Conservation (phyloP, 306 rosid species). For the Purshia tridentata region DNA sequence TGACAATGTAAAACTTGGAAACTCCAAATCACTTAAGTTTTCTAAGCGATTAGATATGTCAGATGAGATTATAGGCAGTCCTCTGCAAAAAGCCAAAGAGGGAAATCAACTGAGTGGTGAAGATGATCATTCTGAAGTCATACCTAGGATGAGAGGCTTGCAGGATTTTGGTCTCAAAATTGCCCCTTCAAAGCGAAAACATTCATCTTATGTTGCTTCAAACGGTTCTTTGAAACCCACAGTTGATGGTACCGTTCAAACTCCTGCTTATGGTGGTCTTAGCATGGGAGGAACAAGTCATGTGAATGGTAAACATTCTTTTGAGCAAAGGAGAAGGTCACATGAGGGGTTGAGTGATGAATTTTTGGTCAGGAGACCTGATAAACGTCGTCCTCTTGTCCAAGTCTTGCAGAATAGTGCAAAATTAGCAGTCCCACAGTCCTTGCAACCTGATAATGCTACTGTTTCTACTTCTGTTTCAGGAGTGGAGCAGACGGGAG, state of each 20-base stretch:
- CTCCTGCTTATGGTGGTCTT: conserved; percentile 36
- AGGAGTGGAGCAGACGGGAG: conserved; percentile 57
- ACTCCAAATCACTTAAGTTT: conserved; percentile 31
- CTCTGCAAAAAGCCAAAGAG: conserved; percentile 37
- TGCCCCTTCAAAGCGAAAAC: conserved; percentile 45
- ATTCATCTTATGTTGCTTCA: conserved; percentile 40
- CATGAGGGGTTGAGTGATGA: conserved; percentile 30
- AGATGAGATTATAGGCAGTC: conserved; percentile 30
- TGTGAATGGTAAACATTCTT: conserved; percentile 38
- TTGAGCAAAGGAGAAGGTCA: conserved; percentile 33
- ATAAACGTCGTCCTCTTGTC: conserved; percentile 27
- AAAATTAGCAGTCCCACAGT: conserved; percentile 30
- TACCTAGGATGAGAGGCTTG: conserved; percentile 62
- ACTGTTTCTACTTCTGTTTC: conserved; percentile 43
- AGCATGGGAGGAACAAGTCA: conserved; percentile 36
- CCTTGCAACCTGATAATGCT: conserved; percentile 39
- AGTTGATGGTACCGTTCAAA: conserved; percentile 39
- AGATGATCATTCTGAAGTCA: conserved; percentile 46
- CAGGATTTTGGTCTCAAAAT: conserved; percentile 57
- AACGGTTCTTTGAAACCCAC: conserved; percentile 44
- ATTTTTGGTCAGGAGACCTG: conserved; percentile 30
- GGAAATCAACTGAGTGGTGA: conserved; percentile 49
- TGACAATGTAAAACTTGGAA: conserved; percentile 34
- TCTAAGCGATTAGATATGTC: conserved; percentile 30
- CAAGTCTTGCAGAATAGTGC: conserved; percentile 33